phyloP scores from a whole-genome alignment of 345 rosid species.

The Linum usitatissimum region DNA sequence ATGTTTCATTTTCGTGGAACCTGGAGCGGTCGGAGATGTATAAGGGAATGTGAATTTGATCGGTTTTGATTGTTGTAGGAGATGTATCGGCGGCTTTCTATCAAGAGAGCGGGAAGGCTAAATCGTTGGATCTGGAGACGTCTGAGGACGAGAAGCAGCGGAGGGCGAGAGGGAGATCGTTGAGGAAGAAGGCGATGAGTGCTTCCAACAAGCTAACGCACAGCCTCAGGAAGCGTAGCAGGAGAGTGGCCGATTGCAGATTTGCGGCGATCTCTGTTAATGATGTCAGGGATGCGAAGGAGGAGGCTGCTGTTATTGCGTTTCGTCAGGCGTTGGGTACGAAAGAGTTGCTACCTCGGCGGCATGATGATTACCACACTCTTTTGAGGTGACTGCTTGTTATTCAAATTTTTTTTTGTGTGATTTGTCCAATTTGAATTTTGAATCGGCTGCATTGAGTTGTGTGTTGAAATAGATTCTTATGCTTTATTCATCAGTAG shows the following conservation, averaged over 20 bases:
- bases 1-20: neutral
- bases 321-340: slow-evolving; percentile 57
- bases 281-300: slow-evolving; percentile 72
- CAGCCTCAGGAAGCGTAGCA: slow-evolving; percentile 56
- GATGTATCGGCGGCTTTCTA: slow-evolving; percentile 22
- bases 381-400: slow-evolving; percentile 51
- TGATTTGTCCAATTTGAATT: neutral
- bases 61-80: slow-evolving; percentile 14
- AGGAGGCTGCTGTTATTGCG: slow-evolving; percentile 56
- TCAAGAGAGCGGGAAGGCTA: slow-evolving; percentile 36
- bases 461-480: neutral
- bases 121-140: slow-evolving; percentile 36
- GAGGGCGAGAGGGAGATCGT: slow-evolving; percentile 40
- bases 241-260: slow-evolving; percentile 48
- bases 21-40: slow-evolving; percentile 1
- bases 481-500: neutral
- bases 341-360: slow-evolving; percentile 53
- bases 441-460: neutral
- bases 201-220: slow-evolving; percentile 67
- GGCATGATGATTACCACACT: slow-evolving; percentile 84
- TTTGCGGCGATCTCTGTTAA: slow-evolving; percentile 44
- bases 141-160: slow-evolving; percentile 53
- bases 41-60: slow-evolving; percentile 2
- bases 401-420: no score
- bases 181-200: slow-evolving; percentile 69